A percentile compares a stretch with the other conserved stretches of the same genome.
Conservation (phyloP, 2,329 filamentous ascomycete species). For the Colletotrichum liriopes region DNA sequence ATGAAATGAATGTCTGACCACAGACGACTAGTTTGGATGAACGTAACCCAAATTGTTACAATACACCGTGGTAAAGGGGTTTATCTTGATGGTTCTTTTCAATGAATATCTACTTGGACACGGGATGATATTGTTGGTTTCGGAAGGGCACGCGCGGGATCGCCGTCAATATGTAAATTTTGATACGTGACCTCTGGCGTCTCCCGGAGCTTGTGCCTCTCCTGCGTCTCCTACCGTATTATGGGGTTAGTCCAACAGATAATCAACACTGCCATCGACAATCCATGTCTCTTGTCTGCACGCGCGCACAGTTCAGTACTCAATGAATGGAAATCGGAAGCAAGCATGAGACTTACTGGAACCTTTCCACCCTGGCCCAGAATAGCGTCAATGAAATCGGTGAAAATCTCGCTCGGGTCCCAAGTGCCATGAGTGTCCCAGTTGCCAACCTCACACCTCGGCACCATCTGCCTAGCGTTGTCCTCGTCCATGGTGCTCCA, state of each 20-base stretch:
- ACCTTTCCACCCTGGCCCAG: background rate
- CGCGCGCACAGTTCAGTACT: background rate
- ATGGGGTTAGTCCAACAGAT: background rate
- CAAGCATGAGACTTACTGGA: background rate
- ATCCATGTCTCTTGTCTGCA: background rate
- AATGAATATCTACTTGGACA: too few species aligned
- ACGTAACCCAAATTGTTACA: too few species aligned
- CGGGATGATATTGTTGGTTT: too few species aligned
- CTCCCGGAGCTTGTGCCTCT: too few species aligned
- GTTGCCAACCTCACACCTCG: constrained; percentile 1
- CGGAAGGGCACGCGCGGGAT: too few species aligned
- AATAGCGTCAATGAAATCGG: background rate
- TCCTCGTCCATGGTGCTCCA: constrained; percentile 1
- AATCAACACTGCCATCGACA: background rate
- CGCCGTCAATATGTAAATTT: too few species aligned
- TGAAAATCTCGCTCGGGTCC: background rate
- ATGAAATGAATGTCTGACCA: too few species aligned
- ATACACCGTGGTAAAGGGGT: too few species aligned
- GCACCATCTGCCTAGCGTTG: background rate
- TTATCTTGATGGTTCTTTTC: too few species aligned
- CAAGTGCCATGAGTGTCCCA: constrained; percentile 8
- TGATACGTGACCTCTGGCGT: too few species aligned
- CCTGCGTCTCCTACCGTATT: too few species aligned
- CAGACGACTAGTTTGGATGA: too few species aligned
- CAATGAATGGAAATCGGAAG: background rate